Base-by-base conservation (phyloP, 495 filamentous ascomycete genomes). In the Hypoxylon rickii region DNA sequence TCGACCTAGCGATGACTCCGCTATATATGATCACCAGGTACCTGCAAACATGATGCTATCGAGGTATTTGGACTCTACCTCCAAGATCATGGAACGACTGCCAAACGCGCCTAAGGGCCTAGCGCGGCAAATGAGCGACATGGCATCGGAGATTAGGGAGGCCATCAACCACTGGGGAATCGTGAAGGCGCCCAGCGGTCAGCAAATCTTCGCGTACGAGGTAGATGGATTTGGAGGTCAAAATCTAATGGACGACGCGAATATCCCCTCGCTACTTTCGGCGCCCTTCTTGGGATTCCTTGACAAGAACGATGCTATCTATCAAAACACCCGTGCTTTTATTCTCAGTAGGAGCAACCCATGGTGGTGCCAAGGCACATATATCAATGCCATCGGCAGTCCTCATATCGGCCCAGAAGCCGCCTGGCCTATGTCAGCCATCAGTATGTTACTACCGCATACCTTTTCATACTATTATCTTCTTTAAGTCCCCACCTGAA, bases 21-120 rank as follows among this genome's bases (percentile, higher is more conserved):
- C 80, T 21, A 80, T 83, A 55, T 84, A 73, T 56, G 80, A 86
- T 65, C 73, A 82, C 26, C 70, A 82, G 34, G 80, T 84, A 24
- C 83, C 84, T 0, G 74, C 76, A 44, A 87, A 87, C 64, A 85
- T 86, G 83, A 86, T 87, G 83, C 82, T 84, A 44, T 76, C 82
- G 8, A 64, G 73, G 7, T 85, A 83, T 51, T 76, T 88, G 29
- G 73, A 78, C 39, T 72, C 75, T 8, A 76, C 78, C 2, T 73
- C 78, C 0, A 52, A 65, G 7, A 85, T 88, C 63, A 83, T 83
- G 79, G 67, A 70, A 5, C 66, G 69, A 7, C 68, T 86, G 10
- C 70, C 69, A 13, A 72, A 73, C 15, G 68, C 72, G 22, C 73
- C 76, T 1, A 63, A 61, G 29, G 73, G 76, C 16, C 73, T 86